These are phyloP conservation scores for Chenopodium berlandieri DNA, from an alignment of 148 eudicot species.

Conservation along the genomic window DNA sequence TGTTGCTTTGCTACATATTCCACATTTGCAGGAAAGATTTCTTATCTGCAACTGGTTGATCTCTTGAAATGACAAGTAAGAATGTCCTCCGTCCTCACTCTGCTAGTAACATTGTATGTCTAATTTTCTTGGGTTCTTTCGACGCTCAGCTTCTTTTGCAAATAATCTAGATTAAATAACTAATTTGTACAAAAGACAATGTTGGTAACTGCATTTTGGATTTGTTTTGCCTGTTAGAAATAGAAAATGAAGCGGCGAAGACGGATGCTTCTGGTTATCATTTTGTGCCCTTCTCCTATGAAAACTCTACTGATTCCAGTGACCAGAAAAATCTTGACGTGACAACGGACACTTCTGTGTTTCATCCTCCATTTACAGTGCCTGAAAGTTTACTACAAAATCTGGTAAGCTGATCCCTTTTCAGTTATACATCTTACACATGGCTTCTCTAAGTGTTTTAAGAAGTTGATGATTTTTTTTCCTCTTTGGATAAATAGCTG, in stretches of 20 bases:
- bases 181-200: not conserved
- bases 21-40: conserved; percentile 43
- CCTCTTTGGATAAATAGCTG: conserved; percentile 43
- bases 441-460: conserved; percentile 5
- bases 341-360: conserved; percentile 38
- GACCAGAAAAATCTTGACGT: conserved; percentile 48
- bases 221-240: conserved; percentile 38
- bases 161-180: conserved; percentile 4
- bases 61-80: conserved; percentile 46
- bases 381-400: conserved; percentile 68
- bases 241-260: conserved; percentile 40
- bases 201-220: conserved; percentile 13
- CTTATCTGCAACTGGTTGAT: conserved; percentile 46
- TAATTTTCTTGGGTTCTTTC: conserved; percentile 12
- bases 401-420: conserved; percentile 62
- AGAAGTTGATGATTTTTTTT: conserved; percentile 28
- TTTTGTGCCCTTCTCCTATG: conserved; percentile 76
- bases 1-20: conserved; percentile 42
- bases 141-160: not conserved
- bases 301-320: conserved; percentile 41
- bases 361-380: conserved; percentile 65
- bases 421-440: conserved; percentile 6
- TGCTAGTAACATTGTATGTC: conserved; percentile 7
- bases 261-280: conserved; percentile 49
- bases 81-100: conserved; percentile 33